Evolutionary conservation across 192 early-diverging fungal genomes (phyloP).

Genomic region (Umbelopsis sp.): DNA sequence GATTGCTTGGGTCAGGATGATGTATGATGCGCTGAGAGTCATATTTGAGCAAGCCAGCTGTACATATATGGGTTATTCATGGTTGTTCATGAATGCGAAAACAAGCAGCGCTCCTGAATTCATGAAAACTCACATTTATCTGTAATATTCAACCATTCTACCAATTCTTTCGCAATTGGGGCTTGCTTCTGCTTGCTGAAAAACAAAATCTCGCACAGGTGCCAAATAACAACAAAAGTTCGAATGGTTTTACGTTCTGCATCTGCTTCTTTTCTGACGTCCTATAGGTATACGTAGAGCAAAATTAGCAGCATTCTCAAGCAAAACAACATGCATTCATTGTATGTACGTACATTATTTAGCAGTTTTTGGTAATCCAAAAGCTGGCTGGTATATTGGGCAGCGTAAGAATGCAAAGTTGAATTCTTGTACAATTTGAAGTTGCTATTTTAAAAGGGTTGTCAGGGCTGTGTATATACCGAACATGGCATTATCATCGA

Average conservation of each 20-base stretch:
- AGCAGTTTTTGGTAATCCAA: slow-evolving; percentile 1
- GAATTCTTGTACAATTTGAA: background rate
- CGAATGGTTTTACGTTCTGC: background rate
- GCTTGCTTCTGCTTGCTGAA: slow-evolving; percentile 11
- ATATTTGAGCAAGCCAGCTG: slow-evolving; percentile 7
- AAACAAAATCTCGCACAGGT: slow-evolving; percentile 7
- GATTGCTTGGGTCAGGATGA: background rate
- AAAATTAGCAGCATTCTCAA: background rate
- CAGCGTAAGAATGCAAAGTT: background rate
- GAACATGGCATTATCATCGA: background rate
- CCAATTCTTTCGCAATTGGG: background rate
- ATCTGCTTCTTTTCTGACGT: slow-evolving; percentile 4
- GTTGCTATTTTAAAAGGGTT: background rate
- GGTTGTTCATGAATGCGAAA: background rate
- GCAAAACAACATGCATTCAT: too few relatives aligned
- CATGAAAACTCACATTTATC: background rate
- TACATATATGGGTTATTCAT: background rate
- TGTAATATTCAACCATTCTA: slow-evolving; percentile 2
- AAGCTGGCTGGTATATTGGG: background rate
- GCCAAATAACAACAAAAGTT: background rate
- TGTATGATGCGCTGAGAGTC: slow-evolving; percentile 5
- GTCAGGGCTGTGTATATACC: background rate
- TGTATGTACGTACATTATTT: background rate
- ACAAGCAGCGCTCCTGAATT: too few relatives aligned
- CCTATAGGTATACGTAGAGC: background rate